A percentile compares a stretch with the other conserved stretches of the same genome.
Conservation (phyloP, 371 early-diverging fungal species). For the Choanephora cucurbitarum region DNA sequence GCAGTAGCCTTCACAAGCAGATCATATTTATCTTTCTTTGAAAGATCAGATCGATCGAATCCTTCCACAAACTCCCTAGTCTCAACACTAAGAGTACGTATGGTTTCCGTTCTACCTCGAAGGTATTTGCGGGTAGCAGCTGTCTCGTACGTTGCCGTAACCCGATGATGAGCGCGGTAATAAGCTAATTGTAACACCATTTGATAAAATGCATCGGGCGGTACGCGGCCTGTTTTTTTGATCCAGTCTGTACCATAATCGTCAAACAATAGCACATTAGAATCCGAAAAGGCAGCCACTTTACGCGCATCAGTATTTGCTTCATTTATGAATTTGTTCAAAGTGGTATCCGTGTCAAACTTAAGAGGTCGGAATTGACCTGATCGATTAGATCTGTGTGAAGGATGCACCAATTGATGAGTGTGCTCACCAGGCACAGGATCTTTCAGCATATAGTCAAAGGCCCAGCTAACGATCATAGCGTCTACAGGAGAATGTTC, state of each 20-base stretch:
- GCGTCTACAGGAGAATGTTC: slow-evolving; percentile 88
- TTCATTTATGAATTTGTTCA: slow-evolving; percentile 47
- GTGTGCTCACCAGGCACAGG: slow-evolving; percentile 24
- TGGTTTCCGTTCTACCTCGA: slow-evolving; percentile 88
- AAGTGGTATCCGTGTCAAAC: slow-evolving; percentile 54
- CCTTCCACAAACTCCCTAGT: slow-evolving; percentile 64
- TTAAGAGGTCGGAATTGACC: slow-evolving; percentile 35
- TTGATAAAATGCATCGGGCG: slow-evolving; percentile 89
- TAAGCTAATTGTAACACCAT: slow-evolving; percentile 86
- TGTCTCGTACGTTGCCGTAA: slow-evolving; percentile 82
- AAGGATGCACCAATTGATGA: slow-evolving; percentile 7
- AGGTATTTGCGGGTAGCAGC: slow-evolving; percentile 77
- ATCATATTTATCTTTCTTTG: slow-evolving; percentile 43
- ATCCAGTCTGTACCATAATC: slow-evolving; percentile 52
- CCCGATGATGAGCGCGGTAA: slow-evolving; percentile 66
- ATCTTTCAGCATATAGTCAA: slow-evolving; percentile 61
- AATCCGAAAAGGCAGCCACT: slow-evolving; percentile 63
- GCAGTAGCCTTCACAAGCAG: slow-evolving; percentile 63
- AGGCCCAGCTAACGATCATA: slow-evolving; percentile 64
- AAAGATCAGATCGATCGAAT: slow-evolving; percentile 43
- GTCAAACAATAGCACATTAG: slow-evolving; percentile 62
- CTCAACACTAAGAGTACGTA: slow-evolving; percentile 70
- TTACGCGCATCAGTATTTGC: slow-evolving; percentile 58
- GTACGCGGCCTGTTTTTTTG: slow-evolving; percentile 68
- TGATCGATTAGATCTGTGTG: not conserved